phyloP scores from a whole-genome alignment of 2,329 filamentous ascomycete genomes.

The Fusarium tupiense region DNA sequence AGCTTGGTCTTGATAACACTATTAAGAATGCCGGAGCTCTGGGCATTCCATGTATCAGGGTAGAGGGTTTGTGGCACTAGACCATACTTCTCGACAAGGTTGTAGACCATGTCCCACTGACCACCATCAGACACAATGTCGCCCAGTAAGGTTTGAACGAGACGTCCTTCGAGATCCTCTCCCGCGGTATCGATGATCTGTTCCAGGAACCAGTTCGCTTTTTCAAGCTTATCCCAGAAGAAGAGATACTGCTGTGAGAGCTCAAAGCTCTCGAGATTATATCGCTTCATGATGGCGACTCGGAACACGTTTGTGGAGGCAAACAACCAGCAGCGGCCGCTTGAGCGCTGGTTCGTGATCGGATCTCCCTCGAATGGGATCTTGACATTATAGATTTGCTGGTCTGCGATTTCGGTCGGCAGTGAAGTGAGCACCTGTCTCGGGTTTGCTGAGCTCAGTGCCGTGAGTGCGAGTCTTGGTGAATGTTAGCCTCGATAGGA shows the following conservation, averaged over 20 bases:
- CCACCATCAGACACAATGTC: constrained; percentile 82
- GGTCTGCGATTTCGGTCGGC: constrained; percentile 71
- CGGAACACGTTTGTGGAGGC: constrained; percentile 92
- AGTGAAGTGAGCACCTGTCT: constrained; percentile 72
- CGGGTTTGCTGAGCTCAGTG: constrained; percentile 74
- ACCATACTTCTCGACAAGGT: constrained; percentile 87
- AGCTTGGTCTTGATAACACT: constrained; percentile 83
- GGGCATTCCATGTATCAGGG: constrained; percentile 83
- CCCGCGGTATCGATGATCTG: constrained; percentile 79
- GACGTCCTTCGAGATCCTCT: constrained; percentile 75
- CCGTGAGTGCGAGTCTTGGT: constrained; percentile 76
- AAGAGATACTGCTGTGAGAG: constrained; percentile 90
- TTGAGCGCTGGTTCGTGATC: constrained; percentile 84
- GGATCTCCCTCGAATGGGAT: constrained; percentile 85
- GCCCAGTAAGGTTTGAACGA: constrained; percentile 75
- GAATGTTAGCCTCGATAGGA: not conserved
- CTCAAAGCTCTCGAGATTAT: constrained; percentile 81
- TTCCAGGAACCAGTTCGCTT: constrained; percentile 89
- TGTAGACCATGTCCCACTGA: constrained; percentile 93
- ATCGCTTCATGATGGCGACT: constrained; percentile 85
- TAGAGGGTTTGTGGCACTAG: constrained; percentile 85
- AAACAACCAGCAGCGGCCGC: constrained; percentile 91
- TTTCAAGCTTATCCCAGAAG: constrained; percentile 95
- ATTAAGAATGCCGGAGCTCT: constrained; percentile 76
- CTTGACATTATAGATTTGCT: constrained; percentile 83